Base-by-base conservation (phyloP, 495 filamentous ascomycete species). In the Penicillium coprophilum region DNA sequence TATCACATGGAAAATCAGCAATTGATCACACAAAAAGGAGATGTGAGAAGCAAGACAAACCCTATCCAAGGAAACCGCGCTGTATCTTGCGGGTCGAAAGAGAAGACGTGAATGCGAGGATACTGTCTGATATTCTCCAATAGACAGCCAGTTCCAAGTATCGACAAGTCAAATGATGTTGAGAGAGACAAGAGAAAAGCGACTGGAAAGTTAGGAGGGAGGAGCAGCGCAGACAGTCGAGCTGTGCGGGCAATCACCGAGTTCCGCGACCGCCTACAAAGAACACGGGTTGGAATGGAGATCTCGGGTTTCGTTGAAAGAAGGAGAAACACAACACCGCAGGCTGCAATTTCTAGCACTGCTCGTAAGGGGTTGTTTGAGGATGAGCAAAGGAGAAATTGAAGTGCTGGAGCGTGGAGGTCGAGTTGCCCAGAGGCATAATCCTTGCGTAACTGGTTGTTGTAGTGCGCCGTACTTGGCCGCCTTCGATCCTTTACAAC, bases 201-300 rank as follows among this genome's bases (percentile, higher is more conserved):
- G 34, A 49, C 21, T 51, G 53, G 38, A 12, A 49, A 27, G 51
- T 28, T 23, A 11, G 50, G 38, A 55, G 44, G 46, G 41, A 46
- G 46, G 41, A 46, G 54, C 32, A 54, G 32, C 49, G 56, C 46
- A 31, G 50, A 59, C 49, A 58, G 39, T 57, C 46, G 60, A 58
- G 50, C 53, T 63, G 53, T 62, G 61, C 64, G 64, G 61, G 61
- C 59, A 59, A 56, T 54, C 57, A 63, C 53, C 55, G 55, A 55
- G 55, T 51, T 41, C 39, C 47, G 55, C 57, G 59, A 65, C 59
- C 46, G 55, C 46, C 40, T 57, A 43, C 57, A 38, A 51, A 43
- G 24, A 41, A 51, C 38, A 21, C 47, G 28, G 40, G 45, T 44
- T 45, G 19, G 31, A 56, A 57, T 27, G 20, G 20, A 41, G 48